Percentiles rank a stretch among this genome's conserved stretches.
Evolutionary conservation across 257 asterid genomes (phyloP).

Genomic region (Solanum arcanum): DNA sequence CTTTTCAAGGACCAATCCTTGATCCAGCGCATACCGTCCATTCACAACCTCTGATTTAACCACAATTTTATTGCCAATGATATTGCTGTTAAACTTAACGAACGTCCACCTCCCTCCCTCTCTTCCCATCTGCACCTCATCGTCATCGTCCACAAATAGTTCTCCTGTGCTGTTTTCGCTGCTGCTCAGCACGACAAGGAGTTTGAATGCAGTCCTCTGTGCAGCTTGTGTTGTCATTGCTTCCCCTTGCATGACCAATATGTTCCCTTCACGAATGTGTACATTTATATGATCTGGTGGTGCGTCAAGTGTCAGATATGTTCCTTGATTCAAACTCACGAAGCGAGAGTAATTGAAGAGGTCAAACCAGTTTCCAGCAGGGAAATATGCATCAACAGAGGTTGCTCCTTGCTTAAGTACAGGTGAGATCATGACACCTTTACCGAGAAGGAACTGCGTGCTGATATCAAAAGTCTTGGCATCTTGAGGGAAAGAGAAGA

Average conservation of each 20-base stretch:
- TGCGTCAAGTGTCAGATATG: slow-evolving; percentile 19
- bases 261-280: slow-evolving; percentile 26
- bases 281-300: slow-evolving; percentile 24
- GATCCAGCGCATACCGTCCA: slow-evolving; percentile 16
- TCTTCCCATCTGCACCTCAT: slow-evolving; percentile 22
- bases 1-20: slow-evolving; percentile 18
- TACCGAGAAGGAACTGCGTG: slow-evolving; percentile 35
- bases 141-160: slow-evolving; percentile 33
- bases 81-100: slow-evolving; percentile 14
- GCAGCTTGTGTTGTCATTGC: slow-evolving; percentile 34
- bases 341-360: slow-evolving; percentile 25
- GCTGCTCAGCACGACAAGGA: slow-evolving; percentile 25
- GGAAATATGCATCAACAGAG: slow-evolving; percentile 28
- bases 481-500: slow-evolving; percentile 44
- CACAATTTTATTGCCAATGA: neutral
- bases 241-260: slow-evolving; percentile 34
- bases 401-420: slow-evolving; percentile 19
- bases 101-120: slow-evolving; percentile 22
- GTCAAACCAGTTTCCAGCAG: slow-evolving; percentile 35
- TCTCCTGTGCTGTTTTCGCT: slow-evolving; percentile 22
- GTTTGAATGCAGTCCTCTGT: slow-evolving; percentile 20
- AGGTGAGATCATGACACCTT: slow-evolving; percentile 38
- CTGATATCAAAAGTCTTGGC: slow-evolving; percentile 24
- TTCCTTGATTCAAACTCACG: slow-evolving; percentile 8
- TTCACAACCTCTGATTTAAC: slow-evolving; percentile 18